Evolutionary conservation across 192 early-diverging fungal genomes (phyloP), one percentile per base, ranked within the genome.

Genomic region (Phycomyces nitens): DNA sequence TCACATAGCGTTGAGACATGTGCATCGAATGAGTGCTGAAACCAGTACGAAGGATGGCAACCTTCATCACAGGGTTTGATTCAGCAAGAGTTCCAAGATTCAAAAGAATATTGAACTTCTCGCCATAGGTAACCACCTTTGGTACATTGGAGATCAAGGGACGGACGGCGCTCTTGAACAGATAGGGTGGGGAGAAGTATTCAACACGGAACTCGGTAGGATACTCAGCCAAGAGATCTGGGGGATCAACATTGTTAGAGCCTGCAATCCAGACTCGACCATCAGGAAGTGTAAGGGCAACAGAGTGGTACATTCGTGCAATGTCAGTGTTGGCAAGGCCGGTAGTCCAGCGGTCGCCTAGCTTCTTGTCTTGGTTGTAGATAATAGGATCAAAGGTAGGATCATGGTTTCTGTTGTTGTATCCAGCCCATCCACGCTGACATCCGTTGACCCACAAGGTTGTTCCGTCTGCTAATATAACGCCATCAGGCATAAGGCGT

Each of bases 301-400:
- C 76, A 1, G 83, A 85, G 62, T 88, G 86, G 62, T 88, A 88
- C 76, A 88, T 77, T 20, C 86, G 62, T 1, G 82, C 74, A 72
- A 86, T 83, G 50, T 82, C 73, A n/a, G 78, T 78, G 24, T 76
- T 62, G 9, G 64, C 71, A 41, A 83, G 59, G 7, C 69, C 69
- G 20, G 64, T 72, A 27, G 73, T 76, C 72, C 72, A 74, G 27
- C 84, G 74, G 27, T 75, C 20, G 0, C 78, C 75, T 24, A 72
- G 44, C 0, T 74, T 69, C n/a, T 68, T 59, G 5, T 47, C 52
- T 15, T 81, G 80, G 20, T 85, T 73, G 50, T 88, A 88, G 15
- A 87, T 71, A 20, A 79, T 53, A 15, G 85, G 80, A 10, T 69
- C 69, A 40, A 78, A 77, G 6, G 70, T 74, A 23, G 84, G 82